Conservation (phyloP, 1,284 basidiomycete genomes). For the Puccinia coronata region DNA sequence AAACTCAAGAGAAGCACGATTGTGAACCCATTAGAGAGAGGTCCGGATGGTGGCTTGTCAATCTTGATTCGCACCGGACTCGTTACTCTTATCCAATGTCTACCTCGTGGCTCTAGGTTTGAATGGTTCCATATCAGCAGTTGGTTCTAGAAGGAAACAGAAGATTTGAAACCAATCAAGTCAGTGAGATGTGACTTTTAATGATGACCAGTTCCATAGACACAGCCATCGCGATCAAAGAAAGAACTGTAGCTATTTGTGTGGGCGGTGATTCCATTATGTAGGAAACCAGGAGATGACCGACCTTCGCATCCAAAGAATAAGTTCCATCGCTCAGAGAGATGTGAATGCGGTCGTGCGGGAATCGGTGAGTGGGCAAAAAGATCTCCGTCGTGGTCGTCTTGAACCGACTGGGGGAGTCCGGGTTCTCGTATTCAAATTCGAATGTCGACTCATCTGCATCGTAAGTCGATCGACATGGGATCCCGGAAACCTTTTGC, state of each 20-base stretch:
- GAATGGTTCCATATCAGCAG: slow-evolving; percentile 37
- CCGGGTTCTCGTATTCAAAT: slow-evolving; percentile 55
- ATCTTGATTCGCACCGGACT: slow-evolving; percentile 11
- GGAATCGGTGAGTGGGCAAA: slow-evolving; percentile 53
- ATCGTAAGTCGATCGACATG: slow-evolving; percentile 54
- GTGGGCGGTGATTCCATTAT: not conserved
- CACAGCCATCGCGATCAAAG: no score
- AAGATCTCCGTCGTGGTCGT: slow-evolving; percentile 55
- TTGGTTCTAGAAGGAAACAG: slow-evolving; percentile 7
- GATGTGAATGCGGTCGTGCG: not conserved
- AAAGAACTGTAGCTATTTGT: no score
- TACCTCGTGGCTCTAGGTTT: slow-evolving; percentile 13
- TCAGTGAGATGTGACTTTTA: not conserved
- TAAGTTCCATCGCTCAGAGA: slow-evolving; percentile 45
- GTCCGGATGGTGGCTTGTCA: not conserved
- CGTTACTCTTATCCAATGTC: slow-evolving; percentile 9
- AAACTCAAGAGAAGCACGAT: not conserved
- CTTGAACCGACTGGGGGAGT: not conserved
- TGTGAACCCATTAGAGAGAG: not conserved
- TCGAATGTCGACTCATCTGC: slow-evolving; percentile 53
- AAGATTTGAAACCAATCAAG: not conserved
- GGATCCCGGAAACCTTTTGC: slow-evolving; percentile 58
- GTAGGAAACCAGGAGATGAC: not conserved
- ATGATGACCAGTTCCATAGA: no score
- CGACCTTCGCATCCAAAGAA: not conserved